Conservation (phyloP, 1,284 basidiomycete species). For the Fereydounia khargensis region DNA sequence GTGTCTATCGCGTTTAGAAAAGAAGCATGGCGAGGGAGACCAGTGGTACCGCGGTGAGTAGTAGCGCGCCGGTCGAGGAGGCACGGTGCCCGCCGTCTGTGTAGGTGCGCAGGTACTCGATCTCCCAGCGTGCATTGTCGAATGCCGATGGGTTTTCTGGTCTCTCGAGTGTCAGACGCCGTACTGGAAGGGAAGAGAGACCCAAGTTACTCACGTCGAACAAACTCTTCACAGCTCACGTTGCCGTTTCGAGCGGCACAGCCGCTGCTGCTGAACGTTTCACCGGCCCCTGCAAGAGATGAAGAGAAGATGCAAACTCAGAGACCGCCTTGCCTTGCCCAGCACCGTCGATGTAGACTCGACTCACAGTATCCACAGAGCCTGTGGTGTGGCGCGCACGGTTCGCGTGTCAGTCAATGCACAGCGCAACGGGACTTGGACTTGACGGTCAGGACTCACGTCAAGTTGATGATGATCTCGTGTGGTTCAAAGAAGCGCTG, state of each 20-base stretch:
- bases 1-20: no score
- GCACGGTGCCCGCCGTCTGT: conserved; percentile 5
- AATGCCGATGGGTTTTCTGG: conserved; percentile 29
- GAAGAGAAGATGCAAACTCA: no score
- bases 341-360: not conserved
- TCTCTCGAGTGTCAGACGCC: not conserved
- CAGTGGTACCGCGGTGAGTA: no score
- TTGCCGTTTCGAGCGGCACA: conserved; percentile 11
- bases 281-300: conserved; percentile 28
- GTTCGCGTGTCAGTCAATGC: not conserved
- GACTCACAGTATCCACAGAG: conserved; percentile 1
- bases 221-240: conserved; percentile 33
- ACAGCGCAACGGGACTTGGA: no score
- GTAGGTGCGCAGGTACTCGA: conserved; percentile 46
- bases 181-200: conserved; percentile 2
- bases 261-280: conserved; percentile 17
- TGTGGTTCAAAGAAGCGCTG: conserved; percentile 30
- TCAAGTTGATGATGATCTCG: conserved; percentile 44
- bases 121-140: conserved; percentile 40
- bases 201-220: conserved; percentile 8
- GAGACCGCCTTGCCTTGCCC: no score
- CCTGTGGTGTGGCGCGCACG: not conserved
- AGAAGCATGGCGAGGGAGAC: no score
- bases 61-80: no score
- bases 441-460: no score